Evolutionary conservation across 768 basidiomycete species (phyloP), one percentile per base, ranked within the genome.

Genomic region (Steccherinum ochraceum): DNA sequence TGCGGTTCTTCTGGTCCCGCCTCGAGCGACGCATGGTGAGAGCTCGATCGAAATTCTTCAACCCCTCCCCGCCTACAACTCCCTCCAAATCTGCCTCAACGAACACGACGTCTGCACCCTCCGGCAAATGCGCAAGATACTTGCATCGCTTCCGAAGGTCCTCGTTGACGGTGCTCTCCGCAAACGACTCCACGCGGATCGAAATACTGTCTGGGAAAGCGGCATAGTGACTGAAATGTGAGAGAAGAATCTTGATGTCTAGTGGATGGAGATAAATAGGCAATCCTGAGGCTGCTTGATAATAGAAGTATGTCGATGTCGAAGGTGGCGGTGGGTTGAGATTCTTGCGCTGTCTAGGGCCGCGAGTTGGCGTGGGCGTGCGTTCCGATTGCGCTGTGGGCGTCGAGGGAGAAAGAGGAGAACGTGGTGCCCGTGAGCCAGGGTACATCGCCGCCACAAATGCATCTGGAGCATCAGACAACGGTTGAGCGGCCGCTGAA

Each of bases 111-210:
- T 98, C 94, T 30, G 91, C 85, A 41, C 90, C 85, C 51, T 91
- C 85, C 1, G 94, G 90, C 58, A 97, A 76, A 67, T 98, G 94
- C 3, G 83, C 82, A 54, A 99, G 84, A 66, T 97, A 98, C 64
- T 94, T 95, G 75, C 92, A 97, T 25, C 94, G 84, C 67, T 92
- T 89, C 45, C 94, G 84, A 23, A 99, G 73, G 53, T 96, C 93
- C 53, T 94, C 93, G 65, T 95, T 90, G 57, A 99, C 86, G 0
- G 86, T 80, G 41, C 88, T 80, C 64, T 89, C 85, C 2, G 80
- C 74, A 20, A 78, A 73, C 12, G 82, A 82, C 58, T 92, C 89
- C 24, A 96, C 84, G n/a, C 80, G 78, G 25, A 96, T 76, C 4
- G 77, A 75, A 57, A 99, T 87, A 13, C 74, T 74, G 60, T 90